Percentiles rank a stretch among this genome's conserved stretches.
These are phyloP conservation scores for Aspergillus oerlinghausenensis DNA, from an alignment of 2,329 filamentous ascomycete genomes.

Conservation along the genomic window DNA sequence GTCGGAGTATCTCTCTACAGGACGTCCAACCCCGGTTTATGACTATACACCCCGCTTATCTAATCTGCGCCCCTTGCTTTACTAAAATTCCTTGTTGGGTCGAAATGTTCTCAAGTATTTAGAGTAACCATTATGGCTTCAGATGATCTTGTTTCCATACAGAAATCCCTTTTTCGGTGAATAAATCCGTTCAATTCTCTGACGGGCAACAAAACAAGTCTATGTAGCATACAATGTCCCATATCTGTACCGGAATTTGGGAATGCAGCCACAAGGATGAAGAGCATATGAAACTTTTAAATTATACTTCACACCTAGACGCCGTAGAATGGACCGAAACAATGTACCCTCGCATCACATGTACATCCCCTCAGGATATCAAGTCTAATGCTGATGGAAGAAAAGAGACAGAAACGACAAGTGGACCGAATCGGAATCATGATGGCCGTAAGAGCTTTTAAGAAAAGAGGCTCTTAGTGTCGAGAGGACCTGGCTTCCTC, in stretches of 20 bases:
- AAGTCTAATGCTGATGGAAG: conserved; percentile 22
- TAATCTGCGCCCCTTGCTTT: conserved; percentile 10
- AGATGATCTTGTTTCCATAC: not conserved
- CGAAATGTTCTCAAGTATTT: not conserved
- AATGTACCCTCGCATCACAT: conserved; percentile 27
- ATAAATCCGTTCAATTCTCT: not conserved
- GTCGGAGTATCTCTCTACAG: not conserved
- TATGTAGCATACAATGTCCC: not conserved
- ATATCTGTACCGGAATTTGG: not conserved
- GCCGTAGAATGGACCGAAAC: conserved; percentile 29
- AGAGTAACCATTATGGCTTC: not conserved
- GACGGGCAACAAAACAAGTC: not conserved
- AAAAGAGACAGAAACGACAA: conserved; percentile 15
- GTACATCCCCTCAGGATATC: conserved; percentile 34
- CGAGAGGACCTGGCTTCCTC: conserved; percentile 64
- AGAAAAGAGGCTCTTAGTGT: conserved; percentile 68
- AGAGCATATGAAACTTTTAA: conserved; percentile 9
- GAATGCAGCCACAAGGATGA: not conserved
- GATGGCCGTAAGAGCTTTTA: conserved; percentile 58
- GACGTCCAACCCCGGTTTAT: not conserved
- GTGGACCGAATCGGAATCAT: conserved; percentile 9
- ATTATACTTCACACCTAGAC: conserved; percentile 25
- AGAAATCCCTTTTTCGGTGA: not conserved
- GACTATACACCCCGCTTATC: conserved; percentile 13
- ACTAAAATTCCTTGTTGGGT: not conserved